Evolutionary conservation across 2,329 filamentous ascomycete genomes (phyloP).

Genomic region (Hymenoscyphus salicellus): DNA sequence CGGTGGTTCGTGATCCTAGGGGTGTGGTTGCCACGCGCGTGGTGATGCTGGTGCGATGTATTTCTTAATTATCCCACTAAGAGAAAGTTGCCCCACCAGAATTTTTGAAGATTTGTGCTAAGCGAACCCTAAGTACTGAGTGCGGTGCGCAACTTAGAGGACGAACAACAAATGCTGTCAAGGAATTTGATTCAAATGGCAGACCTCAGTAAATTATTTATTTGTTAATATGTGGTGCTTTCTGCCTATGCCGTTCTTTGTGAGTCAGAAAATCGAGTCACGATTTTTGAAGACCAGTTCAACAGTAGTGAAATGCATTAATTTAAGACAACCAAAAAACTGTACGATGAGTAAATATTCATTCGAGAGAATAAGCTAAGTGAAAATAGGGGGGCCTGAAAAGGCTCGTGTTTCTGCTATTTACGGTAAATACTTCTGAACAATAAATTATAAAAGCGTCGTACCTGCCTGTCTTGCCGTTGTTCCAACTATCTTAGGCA

Average conservation of each 20-base stretch:
- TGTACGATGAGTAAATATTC: no score
- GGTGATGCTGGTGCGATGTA: constrained; percentile 13
- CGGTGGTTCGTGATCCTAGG: constrained; percentile 14
- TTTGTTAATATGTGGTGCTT: not conserved
- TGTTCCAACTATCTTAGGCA: no score
- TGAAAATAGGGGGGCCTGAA: no score
- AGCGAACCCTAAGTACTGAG: not conserved
- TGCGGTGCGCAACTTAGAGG: not conserved
- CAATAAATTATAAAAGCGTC: no score
- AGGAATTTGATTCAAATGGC: not conserved
- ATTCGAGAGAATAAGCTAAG: no score
- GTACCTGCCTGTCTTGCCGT: no score
- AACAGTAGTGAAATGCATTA: no score
- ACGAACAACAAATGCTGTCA: not conserved
- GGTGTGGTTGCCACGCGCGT: constrained; percentile 11
- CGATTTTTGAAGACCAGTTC: not conserved
- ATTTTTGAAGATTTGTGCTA: constrained; percentile 15
- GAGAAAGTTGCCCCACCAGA: constrained; percentile 14
- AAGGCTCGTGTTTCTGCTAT: no score
- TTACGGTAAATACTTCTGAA: no score
- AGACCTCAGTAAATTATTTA: not conserved
- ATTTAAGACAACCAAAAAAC: no score
- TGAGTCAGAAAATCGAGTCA: not conserved
- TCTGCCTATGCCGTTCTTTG: not conserved
- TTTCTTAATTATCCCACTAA: no score